Conservation (phyloP, 164 flowering plant genomes). For the Hamamelis virginiana region DNA sequence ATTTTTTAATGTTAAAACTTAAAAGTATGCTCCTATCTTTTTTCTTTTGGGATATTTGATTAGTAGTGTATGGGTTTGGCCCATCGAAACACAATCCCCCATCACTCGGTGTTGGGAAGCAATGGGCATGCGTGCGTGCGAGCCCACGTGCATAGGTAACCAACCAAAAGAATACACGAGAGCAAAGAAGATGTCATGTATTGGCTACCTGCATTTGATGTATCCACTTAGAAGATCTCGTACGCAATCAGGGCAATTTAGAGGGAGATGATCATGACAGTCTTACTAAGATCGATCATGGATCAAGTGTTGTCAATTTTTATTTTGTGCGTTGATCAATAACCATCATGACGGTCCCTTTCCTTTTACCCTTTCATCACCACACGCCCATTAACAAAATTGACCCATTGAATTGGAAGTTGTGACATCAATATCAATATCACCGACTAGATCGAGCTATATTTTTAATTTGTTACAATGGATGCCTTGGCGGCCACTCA, state of each 20-base stretch:
- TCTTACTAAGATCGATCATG: constrained; percentile 9
- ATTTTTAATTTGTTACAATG: no score
- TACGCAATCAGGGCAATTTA: background rate
- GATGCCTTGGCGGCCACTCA: background rate
- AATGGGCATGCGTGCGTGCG: background rate
- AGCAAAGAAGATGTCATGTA: background rate
- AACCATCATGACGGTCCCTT: no score
- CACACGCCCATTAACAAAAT: background rate
- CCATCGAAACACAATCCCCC: constrained; percentile 9
- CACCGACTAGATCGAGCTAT: background rate
- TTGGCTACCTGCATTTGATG: background rate
- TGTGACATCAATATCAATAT: background rate
- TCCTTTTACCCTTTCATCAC: background rate
- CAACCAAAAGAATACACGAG: background rate
- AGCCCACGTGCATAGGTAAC: background rate
- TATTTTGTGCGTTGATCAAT: background rate
- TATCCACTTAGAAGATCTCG: background rate
- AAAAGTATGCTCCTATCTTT: background rate
- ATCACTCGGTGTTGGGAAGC: constrained; percentile 5
- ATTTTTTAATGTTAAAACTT: background rate
- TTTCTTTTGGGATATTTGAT: background rate
- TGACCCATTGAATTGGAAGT: background rate
- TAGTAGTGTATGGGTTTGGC: constrained; percentile 9
- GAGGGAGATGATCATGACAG: constrained; percentile 16
- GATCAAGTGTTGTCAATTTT: background rate